Percentiles rank a stretch among this genome's conserved stretches.
Conservation (phyloP, 768 basidiomycete species). For the Leccinum pellstonianum region DNA sequence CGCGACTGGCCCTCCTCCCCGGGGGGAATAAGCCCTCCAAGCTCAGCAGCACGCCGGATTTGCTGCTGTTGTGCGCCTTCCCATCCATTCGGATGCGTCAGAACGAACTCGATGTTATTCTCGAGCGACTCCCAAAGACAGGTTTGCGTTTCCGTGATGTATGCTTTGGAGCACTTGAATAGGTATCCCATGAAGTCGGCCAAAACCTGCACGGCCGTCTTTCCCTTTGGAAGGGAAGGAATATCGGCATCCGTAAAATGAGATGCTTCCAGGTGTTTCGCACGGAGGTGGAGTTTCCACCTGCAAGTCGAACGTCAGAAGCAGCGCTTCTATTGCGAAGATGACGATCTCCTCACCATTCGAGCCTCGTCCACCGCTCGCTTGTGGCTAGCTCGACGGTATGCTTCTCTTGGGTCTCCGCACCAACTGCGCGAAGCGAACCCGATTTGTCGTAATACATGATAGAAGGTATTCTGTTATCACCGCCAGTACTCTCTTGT, state of each 20-base stretch:
- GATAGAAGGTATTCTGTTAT: conserved; percentile 43
- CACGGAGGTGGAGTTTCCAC: conserved; percentile 36
- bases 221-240: conserved; percentile 12
- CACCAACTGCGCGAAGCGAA: conserved; percentile 39
- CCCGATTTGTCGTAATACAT: conserved; percentile 42
- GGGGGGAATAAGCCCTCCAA: conserved; percentile 48
- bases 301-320: conserved; percentile 7
- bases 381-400: conserved; percentile 35
- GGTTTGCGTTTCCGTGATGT: conserved; percentile 43
- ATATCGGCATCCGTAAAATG: conserved; percentile 23
- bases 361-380: conserved; percentile 41
- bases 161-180: conserved; percentile 39
- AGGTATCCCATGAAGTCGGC: conserved; percentile 46
- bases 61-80: conserved; percentile 53
- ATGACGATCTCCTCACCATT: conserved; percentile 34
- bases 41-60: conserved; percentile 50
- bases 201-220: conserved; percentile 20
- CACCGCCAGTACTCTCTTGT: conserved; percentile 36
- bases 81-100: conserved; percentile 66
- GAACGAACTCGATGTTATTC: conserved; percentile 44
- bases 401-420: conserved; percentile 37
- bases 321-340: no score
- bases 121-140: conserved; percentile 45
- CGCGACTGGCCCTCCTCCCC: conserved; percentile 37
- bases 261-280: conserved; percentile 26